Evolutionary conservation across 2,329 filamentous ascomycete species (phyloP), one percentile per base, ranked within the genome.

Genomic region (Cadophora gregata): DNA sequence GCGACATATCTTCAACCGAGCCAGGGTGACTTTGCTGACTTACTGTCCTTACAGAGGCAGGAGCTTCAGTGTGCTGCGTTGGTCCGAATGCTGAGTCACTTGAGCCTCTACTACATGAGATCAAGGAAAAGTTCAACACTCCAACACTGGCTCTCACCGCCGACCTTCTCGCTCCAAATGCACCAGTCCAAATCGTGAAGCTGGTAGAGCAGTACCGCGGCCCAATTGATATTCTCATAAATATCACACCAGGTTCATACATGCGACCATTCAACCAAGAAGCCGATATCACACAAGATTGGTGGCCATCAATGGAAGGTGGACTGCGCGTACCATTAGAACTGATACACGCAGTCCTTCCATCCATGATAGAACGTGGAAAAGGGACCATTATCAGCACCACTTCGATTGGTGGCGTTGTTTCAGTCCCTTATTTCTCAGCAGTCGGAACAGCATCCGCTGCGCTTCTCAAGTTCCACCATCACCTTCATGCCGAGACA

Each of bases 1-100:
- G 42, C 42, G 42, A 47, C 42, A 21, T 19, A n/a, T 8, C 8
- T 47, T 42, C 42, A 58, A 58, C 33, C n/a, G 55, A 42, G 24
- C 4, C 5, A 24, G 9, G 10, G 42, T 24, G n/a, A 58, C 29
- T 24, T 4, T 27, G 21, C 55, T 58, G 31, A 62, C 59, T 42
- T 10, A n/a, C 4, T 24, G 12, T 27, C 10, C 14, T 19, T 38
- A 3, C 14, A 62, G 59, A 74, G 29, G 75, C 77, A 24, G 77
- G 77, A 55, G 75, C 77, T 33, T 71, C 70, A 31, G 72, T 78
- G 21, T 72, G 66, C 47, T 65, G 63, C 45, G 24, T 74, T 21
- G 75, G 65, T 16, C 70, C 61, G 36, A 67, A 45, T 29, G 53
- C 58, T 36, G 67, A 50, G 62, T 69, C 69, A 2, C 65, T 73